Evolutionary conservation across 2,329 filamentous ascomycete species (phyloP).

Genomic region (Bipolaris victoriae): DNA sequence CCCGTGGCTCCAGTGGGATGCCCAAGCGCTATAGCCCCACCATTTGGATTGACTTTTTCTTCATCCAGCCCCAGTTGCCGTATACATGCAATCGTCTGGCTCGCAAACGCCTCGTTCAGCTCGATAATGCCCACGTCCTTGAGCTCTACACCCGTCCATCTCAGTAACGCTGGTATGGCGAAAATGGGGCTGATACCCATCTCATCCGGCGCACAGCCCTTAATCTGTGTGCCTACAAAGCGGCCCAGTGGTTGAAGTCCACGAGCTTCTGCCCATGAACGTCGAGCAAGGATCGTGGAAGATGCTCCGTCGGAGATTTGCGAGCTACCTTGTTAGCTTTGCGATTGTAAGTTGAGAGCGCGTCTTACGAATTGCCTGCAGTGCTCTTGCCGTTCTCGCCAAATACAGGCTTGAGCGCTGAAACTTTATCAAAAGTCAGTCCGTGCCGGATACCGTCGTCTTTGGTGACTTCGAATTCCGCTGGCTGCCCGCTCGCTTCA

Average conservation of each 20-base stretch:
- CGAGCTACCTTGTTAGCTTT: conserved; percentile 60
- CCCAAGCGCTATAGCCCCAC: conserved; percentile 81
- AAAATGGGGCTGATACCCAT: conserved; percentile 89
- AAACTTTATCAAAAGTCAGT: conserved; percentile 79
- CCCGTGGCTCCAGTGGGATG: conserved; percentile 81
- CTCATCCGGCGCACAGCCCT: conserved; percentile 86
- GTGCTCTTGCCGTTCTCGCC: conserved; percentile 87
- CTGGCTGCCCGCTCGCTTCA: conserved; percentile 67
- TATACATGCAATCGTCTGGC: conserved; percentile 93
- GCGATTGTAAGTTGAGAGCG: neutral
- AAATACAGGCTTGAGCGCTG: conserved; percentile 88
- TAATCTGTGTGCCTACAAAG: conserved; percentile 90
- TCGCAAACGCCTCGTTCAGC: conserved; percentile 96
- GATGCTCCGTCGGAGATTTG: conserved; percentile 95
- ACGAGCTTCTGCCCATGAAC: conserved; percentile 82
- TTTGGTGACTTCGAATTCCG: conserved; percentile 75
- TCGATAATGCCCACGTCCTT: conserved; percentile 88
- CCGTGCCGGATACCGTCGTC: conserved; percentile 93
- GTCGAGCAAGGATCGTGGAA: conserved; percentile 88
- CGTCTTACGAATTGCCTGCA: conserved; percentile 72
- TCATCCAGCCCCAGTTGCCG: conserved; percentile 68
- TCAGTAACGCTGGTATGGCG: conserved; percentile 79
- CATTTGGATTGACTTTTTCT: conserved; percentile 79
- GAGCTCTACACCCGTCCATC: conserved; percentile 75
- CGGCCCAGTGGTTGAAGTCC: conserved; percentile 91